Conservation (phyloP, 106 monocot species). For the Acorus gramineus region DNA sequence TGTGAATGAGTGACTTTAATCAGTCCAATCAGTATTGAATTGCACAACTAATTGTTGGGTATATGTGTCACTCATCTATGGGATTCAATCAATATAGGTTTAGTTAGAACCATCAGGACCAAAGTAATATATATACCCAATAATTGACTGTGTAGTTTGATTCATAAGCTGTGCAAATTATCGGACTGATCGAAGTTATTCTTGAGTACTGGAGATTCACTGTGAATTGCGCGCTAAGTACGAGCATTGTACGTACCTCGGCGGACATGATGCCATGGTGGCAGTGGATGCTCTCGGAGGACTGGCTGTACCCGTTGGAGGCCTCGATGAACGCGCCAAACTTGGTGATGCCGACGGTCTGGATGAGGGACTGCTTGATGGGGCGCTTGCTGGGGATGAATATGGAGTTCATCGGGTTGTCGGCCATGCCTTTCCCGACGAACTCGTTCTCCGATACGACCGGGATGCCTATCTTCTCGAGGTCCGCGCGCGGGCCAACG, state of each 20-base stretch:
- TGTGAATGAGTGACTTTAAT: too few species aligned
- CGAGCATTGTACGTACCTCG: constrained; percentile 33
- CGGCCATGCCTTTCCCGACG: constrained; percentile 72
- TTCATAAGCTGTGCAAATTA: too few species aligned
- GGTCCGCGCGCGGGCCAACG: constrained; percentile 57
- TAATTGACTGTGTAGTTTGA: too few species aligned
- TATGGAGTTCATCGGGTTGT: constrained; percentile 92
- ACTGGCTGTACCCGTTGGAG: constrained; percentile 89
- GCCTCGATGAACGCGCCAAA: constrained; percentile 85
- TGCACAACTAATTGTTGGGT: too few species aligned
- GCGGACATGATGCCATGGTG: constrained; percentile 97
- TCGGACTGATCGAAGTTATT: too few species aligned
- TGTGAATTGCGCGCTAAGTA: too few species aligned
- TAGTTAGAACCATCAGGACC: too few species aligned
- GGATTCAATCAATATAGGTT: too few species aligned
- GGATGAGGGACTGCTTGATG: constrained; percentile 70
- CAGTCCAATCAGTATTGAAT: too few species aligned
- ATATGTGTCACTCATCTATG: too few species aligned
- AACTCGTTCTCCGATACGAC: constrained; percentile 39
- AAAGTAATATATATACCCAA: too few species aligned
- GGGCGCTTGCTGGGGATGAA: constrained; percentile 68
- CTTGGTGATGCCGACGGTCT: constrained; percentile 87
- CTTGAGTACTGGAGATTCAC: too few species aligned
- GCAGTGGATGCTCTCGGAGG: constrained; percentile 75
- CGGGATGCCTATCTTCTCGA: constrained; percentile 33